Evolutionary conservation across 2,329 filamentous ascomycete genomes (phyloP), one percentile per base, ranked within the genome.

Genomic region (Penicillium sp.): DNA sequence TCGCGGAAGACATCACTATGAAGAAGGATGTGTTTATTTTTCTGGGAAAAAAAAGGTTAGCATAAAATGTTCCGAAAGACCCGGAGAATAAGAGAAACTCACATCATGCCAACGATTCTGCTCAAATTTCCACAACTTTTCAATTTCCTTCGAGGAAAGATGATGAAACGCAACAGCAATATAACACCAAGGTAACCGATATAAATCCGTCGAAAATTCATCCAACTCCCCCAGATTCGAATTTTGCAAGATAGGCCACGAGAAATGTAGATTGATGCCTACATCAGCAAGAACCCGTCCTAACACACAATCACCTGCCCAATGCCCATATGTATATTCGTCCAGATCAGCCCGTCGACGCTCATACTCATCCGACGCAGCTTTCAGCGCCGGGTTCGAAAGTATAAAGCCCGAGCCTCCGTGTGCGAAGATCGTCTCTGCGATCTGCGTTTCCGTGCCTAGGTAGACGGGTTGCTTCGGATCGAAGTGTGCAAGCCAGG

Each of bases 91-190:
- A 2, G 3, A 37, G n/a, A 54, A 48, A 72, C 80, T 69, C 79
- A 88, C 86, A 69, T 85, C 84, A 71, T 82, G 81, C 73, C 86
- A 87, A 65, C 85, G 76, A 47, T 68, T 69, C 48, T 73, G 73
- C 60, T 82, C 78, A 29, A 81, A 79, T 7, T 72, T 70, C 67
- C 74, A 77, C 37, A 82, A 70, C 3, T 70, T 66, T 43, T 74
- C 67, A 14, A 78, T 74, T 7, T 81, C 75, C 1, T 65, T 59
- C 0, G 77, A 65, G 0, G 72, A 68, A 5, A 83, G 69, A 59
- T 81, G 79, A 54, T 83, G 81, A 61, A 81, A 81, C 2, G 78
- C 73, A 3, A 77, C 73, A 5, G 77, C 76, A 27, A 78, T 75
- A 60, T 76, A 82, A 61, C 80, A 82, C 79, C 80, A 82, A 1